These are phyloP conservation scores for Hymenoscyphus infarciens DNA, from an alignment of 2,329 filamentous ascomycete genomes.

Conservation along the genomic window DNA sequence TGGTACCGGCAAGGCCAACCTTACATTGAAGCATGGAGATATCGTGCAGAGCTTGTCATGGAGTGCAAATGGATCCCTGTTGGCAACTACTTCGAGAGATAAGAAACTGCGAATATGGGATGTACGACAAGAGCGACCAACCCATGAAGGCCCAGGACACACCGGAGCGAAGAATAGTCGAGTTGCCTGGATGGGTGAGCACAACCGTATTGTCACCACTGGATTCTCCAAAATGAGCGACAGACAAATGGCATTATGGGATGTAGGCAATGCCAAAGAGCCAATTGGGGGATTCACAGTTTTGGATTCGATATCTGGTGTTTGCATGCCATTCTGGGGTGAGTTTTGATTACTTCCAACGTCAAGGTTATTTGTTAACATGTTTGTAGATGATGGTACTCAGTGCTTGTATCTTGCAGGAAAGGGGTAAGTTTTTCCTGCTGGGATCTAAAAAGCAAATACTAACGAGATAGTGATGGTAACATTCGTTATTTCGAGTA, in stretches of 20 bases:
- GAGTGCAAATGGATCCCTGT: conserved; percentile 81
- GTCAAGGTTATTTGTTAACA: conserved; percentile 17
- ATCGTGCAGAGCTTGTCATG: conserved; percentile 95
- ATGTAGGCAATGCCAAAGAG: conserved; percentile 72
- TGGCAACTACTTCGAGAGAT: conserved; percentile 93
- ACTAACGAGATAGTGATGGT: conserved; percentile 63
- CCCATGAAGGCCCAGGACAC: conserved; percentile 81
- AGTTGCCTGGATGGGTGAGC: conserved; percentile 94
- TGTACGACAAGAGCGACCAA: conserved; percentile 84
- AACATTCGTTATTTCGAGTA: conserved; percentile 99
- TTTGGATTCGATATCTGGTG: conserved; percentile 92
- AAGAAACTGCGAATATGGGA: conserved; percentile 99
- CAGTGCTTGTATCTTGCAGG: conserved; percentile 94
- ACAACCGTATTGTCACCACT: conserved; percentile 91
- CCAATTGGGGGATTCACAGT: conserved; percentile 88
- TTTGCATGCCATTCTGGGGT: conserved; percentile 99
- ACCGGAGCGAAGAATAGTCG: conserved; percentile 96
- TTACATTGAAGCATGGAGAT: conserved; percentile 80
- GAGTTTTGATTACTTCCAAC: conserved; percentile 31
- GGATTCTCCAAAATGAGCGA: conserved; percentile 99
- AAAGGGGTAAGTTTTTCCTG: conserved; percentile 68
- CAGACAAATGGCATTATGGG: conserved; percentile 92
- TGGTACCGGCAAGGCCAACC: conserved; percentile 67
- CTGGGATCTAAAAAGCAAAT: neutral
- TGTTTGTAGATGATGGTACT: conserved; percentile 70